Conservation (phyloP, 495 filamentous ascomycete species). For the Daldinia caldariorum region DNA sequence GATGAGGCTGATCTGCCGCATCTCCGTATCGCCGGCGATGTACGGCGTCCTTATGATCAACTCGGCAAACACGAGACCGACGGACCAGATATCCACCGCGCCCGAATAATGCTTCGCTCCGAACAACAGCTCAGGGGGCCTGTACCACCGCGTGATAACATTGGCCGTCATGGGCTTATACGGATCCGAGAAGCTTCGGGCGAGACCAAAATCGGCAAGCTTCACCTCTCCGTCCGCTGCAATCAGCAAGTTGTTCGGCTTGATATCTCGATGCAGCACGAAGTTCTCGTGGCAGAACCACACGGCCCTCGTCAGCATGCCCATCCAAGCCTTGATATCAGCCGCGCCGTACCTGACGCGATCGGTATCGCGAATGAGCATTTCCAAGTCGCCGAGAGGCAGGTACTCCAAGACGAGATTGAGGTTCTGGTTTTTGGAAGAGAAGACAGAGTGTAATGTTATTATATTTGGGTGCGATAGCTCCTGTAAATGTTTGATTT, state of each 20-base stretch:
- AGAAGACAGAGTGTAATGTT: conserved; percentile 88
- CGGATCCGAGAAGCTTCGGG: conserved; percentile 87
- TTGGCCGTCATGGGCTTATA: conserved; percentile 88
- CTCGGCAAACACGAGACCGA: conserved; percentile 92
- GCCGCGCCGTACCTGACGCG: conserved; percentile 71
- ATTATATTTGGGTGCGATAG: conserved; percentile 97
- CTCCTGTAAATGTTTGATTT: conserved; percentile 94
- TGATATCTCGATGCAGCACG: conserved; percentile 97
- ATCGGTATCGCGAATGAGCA: conserved; percentile 85
- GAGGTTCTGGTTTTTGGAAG: conserved; percentile 87
- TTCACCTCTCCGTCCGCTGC: conserved; percentile 92
- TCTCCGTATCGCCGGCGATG: conserved; percentile 73
- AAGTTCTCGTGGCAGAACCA: conserved; percentile 98
- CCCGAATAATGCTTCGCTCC: conserved; percentile 89
- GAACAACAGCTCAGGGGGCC: conserved; percentile 91
- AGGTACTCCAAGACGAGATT: conserved; percentile 94
- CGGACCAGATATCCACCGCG: conserved; percentile 95
- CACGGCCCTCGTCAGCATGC: conserved; percentile 90
- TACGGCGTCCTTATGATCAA: conserved; percentile 83
- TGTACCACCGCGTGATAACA: conserved; percentile 97
- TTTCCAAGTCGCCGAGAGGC: conserved; percentile 89
- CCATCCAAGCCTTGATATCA: conserved; percentile 99
- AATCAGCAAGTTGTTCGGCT: conserved; percentile 97
- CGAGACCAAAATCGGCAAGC: conserved; percentile 97
- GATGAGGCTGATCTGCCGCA: conserved; percentile 83